Base-by-base conservation (phyloP, 305 asterid genomes). In the Fraxinus latifolia region DNA sequence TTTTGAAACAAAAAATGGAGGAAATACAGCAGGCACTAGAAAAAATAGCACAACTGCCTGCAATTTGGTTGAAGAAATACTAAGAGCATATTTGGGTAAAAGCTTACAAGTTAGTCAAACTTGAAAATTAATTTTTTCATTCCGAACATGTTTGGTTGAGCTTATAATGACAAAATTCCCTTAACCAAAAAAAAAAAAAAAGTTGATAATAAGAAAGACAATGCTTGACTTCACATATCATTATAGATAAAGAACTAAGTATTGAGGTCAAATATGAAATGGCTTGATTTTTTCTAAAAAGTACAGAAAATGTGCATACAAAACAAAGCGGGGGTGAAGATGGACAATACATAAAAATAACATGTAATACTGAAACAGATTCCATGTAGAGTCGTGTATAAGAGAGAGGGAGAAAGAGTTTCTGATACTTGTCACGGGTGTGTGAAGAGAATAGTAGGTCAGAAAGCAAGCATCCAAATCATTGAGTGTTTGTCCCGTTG, bases 361-460 rank as follows among this genome's bases (percentile, higher is more conserved):
- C 53, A 74, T 50, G 42, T 27, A 77, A 31, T 44, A 82, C 60
- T 70, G 34, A 37, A 36, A 53, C 75, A 44, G 68, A 39, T 12
- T 55, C 55, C 74, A 68, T 12, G 74, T 27, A 19, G 21, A 73
- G 1, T 29, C 7, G 36, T 27, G 15, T 23, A 19, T 55, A n/a
- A 34, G 8, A 75, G 78, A 42, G 72, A 53, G 31, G 71, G 67
- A 58, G 27, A 31, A 33, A 62, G 74, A 27, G 37, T 65, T 70
- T 60, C 42, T 70, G 77, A 47, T 87, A 94, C 98, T 95, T 88
- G 94, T 87, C 83, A 88, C 68, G 17, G 89, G 92, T 36, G 95
- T 91, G 39, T 88, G 92, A 82, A 91, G 92, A 80, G 90, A 91
- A 87, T 91, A 93, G 83, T 86, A 91, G 55, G 95, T 91, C 75